Percentiles rank a stretch among this genome's conserved stretches.
Conservation (phyloP, 2,329 filamentous ascomycete species). For the Fusarium sp. region DNA sequence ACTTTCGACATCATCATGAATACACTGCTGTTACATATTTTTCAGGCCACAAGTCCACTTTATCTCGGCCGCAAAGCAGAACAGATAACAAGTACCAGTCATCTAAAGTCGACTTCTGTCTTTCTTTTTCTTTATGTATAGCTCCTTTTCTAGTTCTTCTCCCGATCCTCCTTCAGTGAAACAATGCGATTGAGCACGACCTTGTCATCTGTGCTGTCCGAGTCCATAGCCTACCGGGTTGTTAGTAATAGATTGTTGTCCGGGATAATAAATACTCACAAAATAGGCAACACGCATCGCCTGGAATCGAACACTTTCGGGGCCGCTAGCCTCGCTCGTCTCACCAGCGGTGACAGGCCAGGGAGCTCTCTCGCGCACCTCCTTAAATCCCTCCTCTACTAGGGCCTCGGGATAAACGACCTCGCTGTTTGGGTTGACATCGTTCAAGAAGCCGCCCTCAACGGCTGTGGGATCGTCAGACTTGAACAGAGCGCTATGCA, state of each 20-base stretch:
- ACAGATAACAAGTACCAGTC: not conserved
- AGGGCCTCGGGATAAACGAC: slow-evolving; percentile 80
- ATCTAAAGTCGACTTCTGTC: not conserved
- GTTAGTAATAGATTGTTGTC: slow-evolving; percentile 14
- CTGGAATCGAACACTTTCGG: slow-evolving; percentile 87
- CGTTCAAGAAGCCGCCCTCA: slow-evolving; percentile 81
- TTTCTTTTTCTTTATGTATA: not conserved
- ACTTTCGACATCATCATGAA: not conserved
- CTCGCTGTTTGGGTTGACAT: slow-evolving; percentile 87
- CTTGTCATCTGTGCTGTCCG: slow-evolving; percentile 80
- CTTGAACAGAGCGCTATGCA: slow-evolving; percentile 87
- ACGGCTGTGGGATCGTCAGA: slow-evolving; percentile 82
- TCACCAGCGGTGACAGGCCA: slow-evolving; percentile 85
- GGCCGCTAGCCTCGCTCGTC: slow-evolving; percentile 68
- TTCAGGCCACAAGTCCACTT: not conserved
- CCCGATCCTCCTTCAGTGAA: slow-evolving; percentile 86
- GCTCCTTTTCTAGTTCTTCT: slow-evolving; percentile 58
- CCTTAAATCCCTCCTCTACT: slow-evolving; percentile 84
- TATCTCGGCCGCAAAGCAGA: not conserved
- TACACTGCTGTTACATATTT: not conserved
- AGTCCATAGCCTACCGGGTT: slow-evolving; percentile 71
- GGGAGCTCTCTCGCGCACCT: slow-evolving; percentile 76
- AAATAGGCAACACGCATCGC: slow-evolving; percentile 90
- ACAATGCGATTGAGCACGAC: slow-evolving; percentile 92
- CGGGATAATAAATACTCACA: slow-evolving; percentile 51